Percentiles rank a stretch among this genome's conserved stretches.
Conservation (phyloP, 2,329 filamentous ascomycete genomes). For the Tolypocladium paradoxum region DNA sequence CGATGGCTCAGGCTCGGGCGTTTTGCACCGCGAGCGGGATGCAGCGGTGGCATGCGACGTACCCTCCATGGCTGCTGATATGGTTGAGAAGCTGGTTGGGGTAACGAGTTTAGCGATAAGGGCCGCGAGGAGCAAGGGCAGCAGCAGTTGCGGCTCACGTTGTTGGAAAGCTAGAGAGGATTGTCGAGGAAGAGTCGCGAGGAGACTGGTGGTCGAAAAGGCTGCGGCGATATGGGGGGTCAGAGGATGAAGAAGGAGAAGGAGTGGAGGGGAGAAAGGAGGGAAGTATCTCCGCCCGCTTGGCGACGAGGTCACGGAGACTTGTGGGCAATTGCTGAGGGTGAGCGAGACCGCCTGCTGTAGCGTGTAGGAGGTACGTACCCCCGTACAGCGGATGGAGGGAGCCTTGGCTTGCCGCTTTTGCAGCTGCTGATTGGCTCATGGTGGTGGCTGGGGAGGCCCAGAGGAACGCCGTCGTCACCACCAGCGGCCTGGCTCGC, state of each 20-base stretch:
- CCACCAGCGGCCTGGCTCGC: neutral
- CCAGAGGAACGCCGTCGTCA: conserved; percentile 4
- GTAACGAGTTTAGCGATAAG: conserved; percentile 8
- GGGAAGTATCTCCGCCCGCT: conserved; percentile 8
- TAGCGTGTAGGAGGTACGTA: neutral
- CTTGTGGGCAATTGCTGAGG: conserved; percentile 15
- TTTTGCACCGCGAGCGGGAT: neutral
- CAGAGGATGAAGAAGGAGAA: conserved; percentile 20
- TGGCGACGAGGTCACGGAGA: neutral
- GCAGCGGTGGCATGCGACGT: conserved; percentile 18
- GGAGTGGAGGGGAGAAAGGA: conserved; percentile 22
- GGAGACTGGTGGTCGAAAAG: conserved; percentile 7
- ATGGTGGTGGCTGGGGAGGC: conserved; percentile 17
- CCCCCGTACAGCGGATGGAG: conserved; percentile 7
- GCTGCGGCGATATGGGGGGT: conserved; percentile 10
- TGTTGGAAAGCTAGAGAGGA: conserved; percentile 8
- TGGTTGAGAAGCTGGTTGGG: conserved; percentile 19
- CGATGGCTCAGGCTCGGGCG: conserved; percentile 1
- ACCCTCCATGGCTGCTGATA: conserved; percentile 47
- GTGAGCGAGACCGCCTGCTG: neutral
- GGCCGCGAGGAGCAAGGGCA: conserved; percentile 10
- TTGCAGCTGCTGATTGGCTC: conserved; percentile 22
- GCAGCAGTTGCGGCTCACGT: conserved; percentile 4
- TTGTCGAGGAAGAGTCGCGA: conserved; percentile 9
- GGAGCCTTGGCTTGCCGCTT: conserved; percentile 18